phyloP scores from a whole-genome alignment of 1,139 yeast species.

The Yamadazyma pseudoaaseri region DNA sequence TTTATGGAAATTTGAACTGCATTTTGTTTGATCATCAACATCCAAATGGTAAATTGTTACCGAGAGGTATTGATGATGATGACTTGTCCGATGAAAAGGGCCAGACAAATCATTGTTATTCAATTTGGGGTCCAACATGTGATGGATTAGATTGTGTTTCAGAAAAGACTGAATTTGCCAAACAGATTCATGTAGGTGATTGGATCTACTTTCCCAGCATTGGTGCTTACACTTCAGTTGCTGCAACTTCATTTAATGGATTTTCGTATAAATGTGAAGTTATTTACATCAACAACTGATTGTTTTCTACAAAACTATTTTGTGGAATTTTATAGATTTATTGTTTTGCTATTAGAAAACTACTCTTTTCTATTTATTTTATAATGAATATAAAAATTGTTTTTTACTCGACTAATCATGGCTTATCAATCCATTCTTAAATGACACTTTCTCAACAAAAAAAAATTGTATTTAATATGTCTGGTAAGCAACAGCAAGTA shows the following conservation, averaged over 20 bases:
- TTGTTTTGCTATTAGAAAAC: conserved; percentile 1
- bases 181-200: conserved; percentile 76
- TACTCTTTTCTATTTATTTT: not conserved
- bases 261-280: conserved; percentile 64
- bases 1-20: conserved; percentile 93
- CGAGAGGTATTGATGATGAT: not conserved
- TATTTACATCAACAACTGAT: conserved; percentile 43
- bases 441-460: conserved; percentile 2
- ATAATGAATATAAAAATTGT: not conserved
- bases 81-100: conserved; percentile 21
- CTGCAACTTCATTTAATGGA: conserved; percentile 87
- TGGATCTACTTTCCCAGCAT: conserved; percentile 84
- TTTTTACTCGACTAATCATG: not conserved
- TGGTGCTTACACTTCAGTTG: conserved; percentile 95
- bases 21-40: conserved; percentile 88
- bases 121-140: conserved; percentile 98
- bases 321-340: not conserved
- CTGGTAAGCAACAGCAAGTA: conserved; percentile 38
- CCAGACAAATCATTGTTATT: conserved; percentile 38
- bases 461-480: conserved; percentile 5
- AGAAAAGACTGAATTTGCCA: conserved; percentile 48
- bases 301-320: not conserved
- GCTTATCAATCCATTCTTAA: conserved; percentile 2
- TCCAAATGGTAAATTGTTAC: conserved; percentile 66
- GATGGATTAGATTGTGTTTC: conserved; percentile 92